A percentile compares a stretch with the other conserved stretches of the same genome.
Conservation (phyloP, 139 green algal genomes). For the Chlorella sp. region DNA sequence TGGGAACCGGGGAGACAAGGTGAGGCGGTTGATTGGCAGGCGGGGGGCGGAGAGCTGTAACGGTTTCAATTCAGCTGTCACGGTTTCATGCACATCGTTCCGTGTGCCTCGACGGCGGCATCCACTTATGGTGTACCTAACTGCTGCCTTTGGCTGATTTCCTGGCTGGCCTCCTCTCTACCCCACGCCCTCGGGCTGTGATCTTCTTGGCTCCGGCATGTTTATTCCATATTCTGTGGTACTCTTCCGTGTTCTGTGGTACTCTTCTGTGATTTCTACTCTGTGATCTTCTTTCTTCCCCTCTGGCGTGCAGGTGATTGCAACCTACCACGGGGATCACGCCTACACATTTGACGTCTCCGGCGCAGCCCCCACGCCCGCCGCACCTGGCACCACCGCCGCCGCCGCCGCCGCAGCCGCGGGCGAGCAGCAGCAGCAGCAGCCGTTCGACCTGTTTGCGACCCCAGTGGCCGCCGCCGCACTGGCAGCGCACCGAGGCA, state of each 20-base stretch:
- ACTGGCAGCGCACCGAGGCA: not conserved
- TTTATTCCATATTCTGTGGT: no score
- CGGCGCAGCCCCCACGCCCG: not conserved
- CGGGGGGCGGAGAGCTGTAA: not conserved
- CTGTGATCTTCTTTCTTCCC: no score
- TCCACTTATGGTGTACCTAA: no score
- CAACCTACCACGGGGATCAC: conserved; percentile 83
- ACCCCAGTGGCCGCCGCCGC: not conserved
- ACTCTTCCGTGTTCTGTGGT: no score
- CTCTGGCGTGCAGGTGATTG: conserved; percentile 51
- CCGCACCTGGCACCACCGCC: not conserved
- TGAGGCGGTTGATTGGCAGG: conserved; percentile 8
- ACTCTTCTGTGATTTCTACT: no score
- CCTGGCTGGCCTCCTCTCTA: no score
- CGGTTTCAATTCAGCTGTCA: no score
- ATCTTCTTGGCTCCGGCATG: no score
- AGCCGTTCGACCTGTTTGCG: conserved; percentile 7
- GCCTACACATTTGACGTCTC: conserved; percentile 82
- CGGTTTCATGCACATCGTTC: no score
- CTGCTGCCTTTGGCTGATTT: not conserved
- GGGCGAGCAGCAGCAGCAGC: not conserved
- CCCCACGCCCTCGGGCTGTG: no score
- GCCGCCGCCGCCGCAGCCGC: not conserved
- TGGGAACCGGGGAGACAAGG: conserved; percentile 65
- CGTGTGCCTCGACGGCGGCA: no score